Evolutionary conservation across 2,329 filamentous ascomycete genomes (phyloP).

Genomic region (Pseudogymnoascus sp.): DNA sequence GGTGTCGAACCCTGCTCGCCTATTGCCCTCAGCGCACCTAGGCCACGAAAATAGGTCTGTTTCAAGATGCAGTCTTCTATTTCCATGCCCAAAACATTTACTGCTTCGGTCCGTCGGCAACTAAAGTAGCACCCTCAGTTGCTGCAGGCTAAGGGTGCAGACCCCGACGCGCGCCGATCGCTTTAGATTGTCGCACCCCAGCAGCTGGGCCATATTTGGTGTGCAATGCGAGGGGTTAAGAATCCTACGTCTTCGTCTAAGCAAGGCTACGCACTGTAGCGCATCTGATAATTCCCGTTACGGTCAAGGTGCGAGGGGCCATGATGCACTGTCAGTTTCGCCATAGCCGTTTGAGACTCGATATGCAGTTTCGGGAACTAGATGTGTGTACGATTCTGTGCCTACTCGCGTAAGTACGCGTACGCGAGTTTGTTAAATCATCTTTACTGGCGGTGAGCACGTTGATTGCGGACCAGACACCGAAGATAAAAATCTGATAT

Average conservation of each 20-base stretch:
- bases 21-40: background rate
- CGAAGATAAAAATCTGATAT: background rate
- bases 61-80: background rate
- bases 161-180: background rate
- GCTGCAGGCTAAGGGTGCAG: background rate
- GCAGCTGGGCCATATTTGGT: background rate
- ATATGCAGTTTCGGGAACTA: background rate
- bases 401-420: background rate
- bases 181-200: background rate
- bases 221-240: background rate
- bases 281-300: slow-evolving; percentile 3
- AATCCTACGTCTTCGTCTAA: background rate
- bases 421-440: background rate
- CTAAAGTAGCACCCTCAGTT: background rate
- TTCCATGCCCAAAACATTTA: background rate
- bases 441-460: background rate
- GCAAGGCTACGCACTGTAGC: background rate
- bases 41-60: background rate
- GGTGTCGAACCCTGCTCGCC: background rate
- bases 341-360: background rate
- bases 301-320: background rate
- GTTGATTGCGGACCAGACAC: background rate
- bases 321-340: background rate
- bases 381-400: background rate
- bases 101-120: background rate